phyloP scores from a whole-genome alignment of 805 yeast species.

The Candida adriatica region DNA sequence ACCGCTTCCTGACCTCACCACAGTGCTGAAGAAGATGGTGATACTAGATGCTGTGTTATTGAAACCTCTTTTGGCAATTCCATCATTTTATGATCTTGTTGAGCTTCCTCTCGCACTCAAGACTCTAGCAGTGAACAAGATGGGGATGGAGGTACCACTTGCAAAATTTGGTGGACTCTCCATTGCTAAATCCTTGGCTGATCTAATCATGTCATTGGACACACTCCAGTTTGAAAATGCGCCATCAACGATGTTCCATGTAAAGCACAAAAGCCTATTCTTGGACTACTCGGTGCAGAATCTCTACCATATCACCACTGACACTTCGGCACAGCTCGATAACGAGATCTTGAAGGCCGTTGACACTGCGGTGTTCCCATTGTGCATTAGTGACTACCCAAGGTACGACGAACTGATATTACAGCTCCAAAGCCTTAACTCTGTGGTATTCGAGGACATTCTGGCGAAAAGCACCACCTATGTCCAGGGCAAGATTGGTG shows the following conservation, averaged over 20 bases:
- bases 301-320: constrained; percentile 17
- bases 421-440: constrained; percentile 10
- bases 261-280: constrained; percentile 17
- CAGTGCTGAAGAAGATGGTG: constrained; percentile 18
- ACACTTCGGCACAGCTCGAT: constrained; percentile 10
- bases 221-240: constrained; percentile 19
- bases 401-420: constrained; percentile 19
- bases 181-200: constrained; percentile 14
- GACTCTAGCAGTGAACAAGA: constrained; percentile 26
- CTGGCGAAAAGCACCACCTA: constrained; percentile 11
- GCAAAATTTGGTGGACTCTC: constrained; percentile 6
- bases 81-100: constrained; percentile 23
- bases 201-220: constrained; percentile 15
- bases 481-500: constrained; percentile 16
- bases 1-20: constrained; percentile 11
- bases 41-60: constrained; percentile 24
- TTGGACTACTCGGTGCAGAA: constrained; percentile 15
- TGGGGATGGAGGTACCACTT: constrained; percentile 14
- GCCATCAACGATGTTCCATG: constrained; percentile 21
- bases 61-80: constrained; percentile 23
- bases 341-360: constrained; percentile 3
- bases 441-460: constrained; percentile 4
- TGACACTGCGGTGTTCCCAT: constrained; percentile 17
- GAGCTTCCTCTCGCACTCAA: constrained; percentile 25
- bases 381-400: constrained; percentile 22